Evolutionary conservation across 108 stramenopile genomes (phyloP).

Genomic region (Phaeodactylum tricornutum): DNA sequence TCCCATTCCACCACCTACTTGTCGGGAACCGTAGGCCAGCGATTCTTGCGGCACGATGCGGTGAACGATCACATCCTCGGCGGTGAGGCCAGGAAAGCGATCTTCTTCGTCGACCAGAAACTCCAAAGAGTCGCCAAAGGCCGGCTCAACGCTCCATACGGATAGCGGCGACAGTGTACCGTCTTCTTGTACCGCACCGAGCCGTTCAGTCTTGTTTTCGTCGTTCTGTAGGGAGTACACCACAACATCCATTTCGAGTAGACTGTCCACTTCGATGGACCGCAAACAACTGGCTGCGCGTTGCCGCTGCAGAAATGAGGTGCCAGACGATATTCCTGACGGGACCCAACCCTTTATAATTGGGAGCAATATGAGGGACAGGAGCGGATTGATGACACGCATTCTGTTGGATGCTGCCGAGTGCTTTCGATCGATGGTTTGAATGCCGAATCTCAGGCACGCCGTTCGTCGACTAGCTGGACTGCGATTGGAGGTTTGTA

Average conservation of each 20-base stretch:
- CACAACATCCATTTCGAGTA: constrained; percentile 27
- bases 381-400: no score
- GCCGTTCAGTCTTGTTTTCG: constrained; percentile 15
- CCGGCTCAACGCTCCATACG: constrained; percentile 53
- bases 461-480: no score
- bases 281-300: no score
- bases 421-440: no score
- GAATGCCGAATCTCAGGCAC: no score
- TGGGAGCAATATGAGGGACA: no score
- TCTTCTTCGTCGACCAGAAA: constrained; percentile 68
- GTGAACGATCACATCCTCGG: background rate
- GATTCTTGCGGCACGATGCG: constrained; percentile 19
- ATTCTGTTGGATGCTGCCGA: no score
- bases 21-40: constrained; percentile 53
- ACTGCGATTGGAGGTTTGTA: no score
- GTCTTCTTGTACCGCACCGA: constrained; percentile 68
- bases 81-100: constrained; percentile 17
- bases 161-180: constrained; percentile 48
- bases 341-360: no score
- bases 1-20: constrained; percentile 62
- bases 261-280: no score
- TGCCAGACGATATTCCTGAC: no score
- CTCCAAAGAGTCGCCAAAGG: constrained; percentile 50
- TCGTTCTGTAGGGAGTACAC: constrained; percentile 18
- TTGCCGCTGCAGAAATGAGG: no score